These are phyloP conservation scores for Euphorbia schlechtendalii DNA, from an alignment of 441 rosid species.

Conservation along the genomic window DNA sequence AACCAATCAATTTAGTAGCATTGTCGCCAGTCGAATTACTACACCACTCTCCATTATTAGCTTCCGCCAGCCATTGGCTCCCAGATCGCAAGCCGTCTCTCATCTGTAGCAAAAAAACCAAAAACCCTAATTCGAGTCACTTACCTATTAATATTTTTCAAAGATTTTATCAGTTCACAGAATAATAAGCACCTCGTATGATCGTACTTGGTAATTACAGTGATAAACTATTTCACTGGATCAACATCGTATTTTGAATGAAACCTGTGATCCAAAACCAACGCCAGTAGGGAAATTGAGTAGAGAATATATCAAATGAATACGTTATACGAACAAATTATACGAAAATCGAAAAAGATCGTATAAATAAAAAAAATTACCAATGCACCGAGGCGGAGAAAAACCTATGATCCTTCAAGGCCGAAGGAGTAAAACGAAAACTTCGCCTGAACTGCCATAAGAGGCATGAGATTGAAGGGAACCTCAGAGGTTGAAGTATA, in stretches of 20 bases:
- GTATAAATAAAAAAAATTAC: not conserved
- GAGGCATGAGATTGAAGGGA: conserved; percentile 13
- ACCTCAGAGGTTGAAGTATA: not conserved
- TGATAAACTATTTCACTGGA: conserved; percentile 11
- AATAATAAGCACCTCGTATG: not conserved
- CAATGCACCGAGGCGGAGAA: conserved; percentile 21
- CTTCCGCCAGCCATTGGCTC: conserved; percentile 18
- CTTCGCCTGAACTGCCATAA: conserved; percentile 23
- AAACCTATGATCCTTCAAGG: conserved; percentile 14
- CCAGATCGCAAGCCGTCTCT: conserved; percentile 39
- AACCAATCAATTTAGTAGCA: conserved; percentile 3
- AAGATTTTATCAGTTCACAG: not conserved
- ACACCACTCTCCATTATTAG: conserved; percentile 13
- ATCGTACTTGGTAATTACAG: conserved; percentile 10
- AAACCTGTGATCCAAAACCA: conserved; percentile 5
- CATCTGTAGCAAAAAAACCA: conserved; percentile 40
- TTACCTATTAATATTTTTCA: not conserved
- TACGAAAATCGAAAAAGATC: not conserved
- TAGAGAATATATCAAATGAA: not conserved
- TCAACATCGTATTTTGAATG: conserved; percentile 9
- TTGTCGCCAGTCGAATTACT: conserved; percentile 18
- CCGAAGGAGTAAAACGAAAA: not conserved
- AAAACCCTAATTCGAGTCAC: conserved; percentile 16
- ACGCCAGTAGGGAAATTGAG: not conserved
- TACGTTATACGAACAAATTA: not conserved